phyloP scores from a whole-genome alignment of 257 asterid species.

The Prunella vulgaris region DNA sequence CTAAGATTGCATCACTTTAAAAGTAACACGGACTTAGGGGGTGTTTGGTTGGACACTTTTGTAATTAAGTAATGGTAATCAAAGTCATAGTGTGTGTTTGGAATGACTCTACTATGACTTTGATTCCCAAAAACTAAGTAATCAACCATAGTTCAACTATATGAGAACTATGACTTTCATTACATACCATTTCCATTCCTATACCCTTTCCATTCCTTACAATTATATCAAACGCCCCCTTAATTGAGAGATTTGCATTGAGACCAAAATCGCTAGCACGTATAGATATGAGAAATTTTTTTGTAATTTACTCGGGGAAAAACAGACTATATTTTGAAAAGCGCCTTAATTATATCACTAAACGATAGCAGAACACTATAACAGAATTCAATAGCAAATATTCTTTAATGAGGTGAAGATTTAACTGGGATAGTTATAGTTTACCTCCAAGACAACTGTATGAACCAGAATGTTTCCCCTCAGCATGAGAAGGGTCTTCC shows the following conservation, averaged over 20 bases:
- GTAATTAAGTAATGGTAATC: too few relatives aligned
- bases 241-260: neutral
- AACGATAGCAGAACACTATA: neutral
- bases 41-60: too few relatives aligned
- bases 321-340: neutral
- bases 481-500: constrained; percentile 25
- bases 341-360: neutral
- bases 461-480: constrained; percentile 25
- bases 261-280: neutral
- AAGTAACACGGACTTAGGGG: too few relatives aligned
- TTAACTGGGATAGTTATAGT: neutral
- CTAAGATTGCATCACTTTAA: neutral
- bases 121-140: too few relatives aligned
- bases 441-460: constrained; percentile 39
- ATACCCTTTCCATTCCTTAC: too few relatives aligned
- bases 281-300: neutral
- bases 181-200: too few relatives aligned
- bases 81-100: too few relatives aligned
- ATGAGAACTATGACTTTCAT: too few relatives aligned
- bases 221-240: too few relatives aligned
- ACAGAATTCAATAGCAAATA: neutral
- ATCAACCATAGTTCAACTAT: too few relatives aligned
- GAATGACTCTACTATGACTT: too few relatives aligned
- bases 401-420: neutral
- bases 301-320: neutral